phyloP scores from a whole-genome alignment of 2,329 filamentous ascomycete species.

The Oidium heveae region DNA sequence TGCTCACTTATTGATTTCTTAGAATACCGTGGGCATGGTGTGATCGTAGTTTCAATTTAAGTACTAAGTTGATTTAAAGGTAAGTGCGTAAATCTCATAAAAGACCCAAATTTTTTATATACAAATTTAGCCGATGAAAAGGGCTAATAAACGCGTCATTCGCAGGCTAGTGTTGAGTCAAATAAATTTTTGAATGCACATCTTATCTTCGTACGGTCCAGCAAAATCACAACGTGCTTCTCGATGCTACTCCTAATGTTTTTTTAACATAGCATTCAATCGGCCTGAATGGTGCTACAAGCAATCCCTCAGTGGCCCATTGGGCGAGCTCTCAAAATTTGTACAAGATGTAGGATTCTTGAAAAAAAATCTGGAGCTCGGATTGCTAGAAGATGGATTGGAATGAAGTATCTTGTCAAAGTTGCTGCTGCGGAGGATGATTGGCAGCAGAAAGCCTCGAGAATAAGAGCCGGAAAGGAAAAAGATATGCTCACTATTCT shows the following conservation, averaged over 20 bases:
- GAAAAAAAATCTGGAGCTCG: conserved; percentile 4
- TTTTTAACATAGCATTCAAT: not conserved
- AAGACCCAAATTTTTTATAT: too few relatives aligned
- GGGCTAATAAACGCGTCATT: too few relatives aligned
- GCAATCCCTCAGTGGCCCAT: conserved; percentile 8
- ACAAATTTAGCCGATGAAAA: too few relatives aligned
- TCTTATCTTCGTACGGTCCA: too few relatives aligned
- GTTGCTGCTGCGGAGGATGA: conserved; percentile 11
- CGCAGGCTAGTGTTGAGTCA: too few relatives aligned
- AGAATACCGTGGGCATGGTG: too few relatives aligned
- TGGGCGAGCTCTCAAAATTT: conserved; percentile 9
- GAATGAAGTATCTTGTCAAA: conserved; percentile 15
- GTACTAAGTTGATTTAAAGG: too few relatives aligned
- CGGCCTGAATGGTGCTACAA: conserved; percentile 10
- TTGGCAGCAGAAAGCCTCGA: conserved; percentile 23
- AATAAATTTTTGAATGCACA: too few relatives aligned
- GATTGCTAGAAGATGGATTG: conserved; percentile 9
- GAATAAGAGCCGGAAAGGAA: conserved; percentile 24
- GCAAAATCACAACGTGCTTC: too few relatives aligned
- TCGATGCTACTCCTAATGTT: conserved; percentile 30
- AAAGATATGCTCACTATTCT: conserved; percentile 36
- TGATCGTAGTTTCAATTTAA: too few relatives aligned
- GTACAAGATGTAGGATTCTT: conserved; percentile 12
- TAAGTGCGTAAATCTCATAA: too few relatives aligned
- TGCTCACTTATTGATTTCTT: too few relatives aligned